These are phyloP conservation scores for Talaromyces sp. DNA, from an alignment of 2,329 filamentous ascomycete species.

Conservation along the genomic window DNA sequence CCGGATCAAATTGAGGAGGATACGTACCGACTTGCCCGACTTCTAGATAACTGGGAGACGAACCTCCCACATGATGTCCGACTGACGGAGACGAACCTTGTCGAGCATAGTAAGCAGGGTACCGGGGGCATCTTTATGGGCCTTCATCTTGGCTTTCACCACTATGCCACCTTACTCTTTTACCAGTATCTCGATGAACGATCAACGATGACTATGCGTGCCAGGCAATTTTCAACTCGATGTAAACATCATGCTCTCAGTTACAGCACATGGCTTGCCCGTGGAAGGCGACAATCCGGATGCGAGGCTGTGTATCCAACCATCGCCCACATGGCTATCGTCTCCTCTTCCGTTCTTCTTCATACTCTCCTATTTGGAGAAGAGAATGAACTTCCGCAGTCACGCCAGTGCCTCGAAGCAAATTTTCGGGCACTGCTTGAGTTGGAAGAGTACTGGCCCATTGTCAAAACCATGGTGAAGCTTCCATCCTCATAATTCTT, in stretches of 20 bases:
- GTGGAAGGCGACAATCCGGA: conserved; percentile 21
- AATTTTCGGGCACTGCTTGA: neutral
- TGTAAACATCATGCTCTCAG: neutral
- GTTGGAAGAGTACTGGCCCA: neutral
- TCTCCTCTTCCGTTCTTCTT: conserved; percentile 36
- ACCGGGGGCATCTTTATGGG: conserved; percentile 35
- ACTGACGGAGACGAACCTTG: conserved; percentile 18
- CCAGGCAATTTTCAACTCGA: neutral
- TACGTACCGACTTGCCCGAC: conserved; percentile 10
- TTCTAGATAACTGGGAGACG: conserved; percentile 19
- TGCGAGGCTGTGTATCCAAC: conserved; percentile 33
- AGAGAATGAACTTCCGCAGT: conserved; percentile 1
- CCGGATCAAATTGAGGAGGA: neutral
- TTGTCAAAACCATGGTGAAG: neutral
- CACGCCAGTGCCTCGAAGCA: neutral
- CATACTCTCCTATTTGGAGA: conserved; percentile 34
- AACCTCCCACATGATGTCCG: conserved; percentile 20
- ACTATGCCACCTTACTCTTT: conserved; percentile 40
- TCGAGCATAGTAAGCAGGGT: conserved; percentile 23
- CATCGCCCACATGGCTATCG: conserved; percentile 36
- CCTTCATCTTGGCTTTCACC: conserved; percentile 38
- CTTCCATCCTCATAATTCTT: neutral
- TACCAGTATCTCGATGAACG: conserved; percentile 36
- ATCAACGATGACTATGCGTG: conserved; percentile 9
- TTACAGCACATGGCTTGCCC: neutral